phyloP scores from a whole-genome alignment of 768 basidiomycete species.

The Leccinum aurantiacum region DNA sequence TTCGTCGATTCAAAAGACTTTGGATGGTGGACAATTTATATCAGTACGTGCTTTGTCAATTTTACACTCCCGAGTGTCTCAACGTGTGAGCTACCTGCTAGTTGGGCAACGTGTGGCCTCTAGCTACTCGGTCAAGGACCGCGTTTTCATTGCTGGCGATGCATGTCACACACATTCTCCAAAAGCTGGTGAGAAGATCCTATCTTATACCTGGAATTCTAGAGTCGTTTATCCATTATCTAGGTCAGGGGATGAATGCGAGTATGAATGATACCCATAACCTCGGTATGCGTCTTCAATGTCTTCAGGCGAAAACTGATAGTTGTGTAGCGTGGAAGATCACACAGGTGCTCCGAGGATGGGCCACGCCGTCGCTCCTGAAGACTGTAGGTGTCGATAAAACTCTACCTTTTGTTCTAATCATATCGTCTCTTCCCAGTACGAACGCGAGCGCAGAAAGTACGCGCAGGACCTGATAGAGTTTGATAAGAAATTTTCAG shows the following conservation, averaged over 20 bases:
- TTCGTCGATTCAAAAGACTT: background rate
- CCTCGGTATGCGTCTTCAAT: slow-evolving; percentile 18
- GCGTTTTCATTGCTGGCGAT: slow-evolving; percentile 2
- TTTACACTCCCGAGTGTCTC: background rate
- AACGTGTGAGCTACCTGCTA: background rate
- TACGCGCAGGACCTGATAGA: slow-evolving; percentile 68
- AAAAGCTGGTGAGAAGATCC: background rate
- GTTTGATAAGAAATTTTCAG: slow-evolving; percentile 63
- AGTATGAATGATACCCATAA: slow-evolving; percentile 1
- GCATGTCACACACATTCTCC: background rate
- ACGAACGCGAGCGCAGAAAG: slow-evolving; percentile 62
- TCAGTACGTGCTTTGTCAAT: background rate
- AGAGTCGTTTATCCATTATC: background rate
- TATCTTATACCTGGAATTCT: background rate
- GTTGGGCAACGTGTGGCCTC: slow-evolving; percentile 1
- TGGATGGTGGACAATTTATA: slow-evolving; percentile 1
- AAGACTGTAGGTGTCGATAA: slow-evolving; percentile 31
- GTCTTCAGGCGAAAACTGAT: slow-evolving; percentile 48
- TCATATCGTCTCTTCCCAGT: slow-evolving; percentile 36
- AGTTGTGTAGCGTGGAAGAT: slow-evolving; percentile 45
- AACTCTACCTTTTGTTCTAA: background rate
- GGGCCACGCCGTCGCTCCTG: slow-evolving; percentile 36
- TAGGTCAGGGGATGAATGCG: slow-evolving; percentile 1
- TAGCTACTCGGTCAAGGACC: background rate
- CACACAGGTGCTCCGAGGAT: slow-evolving; percentile 43